A percentile compares a stretch with the other conserved stretches of the same genome.
Conservation (phyloP, 257 asterid genomes). For the Fraxinus cuspidata region DNA sequence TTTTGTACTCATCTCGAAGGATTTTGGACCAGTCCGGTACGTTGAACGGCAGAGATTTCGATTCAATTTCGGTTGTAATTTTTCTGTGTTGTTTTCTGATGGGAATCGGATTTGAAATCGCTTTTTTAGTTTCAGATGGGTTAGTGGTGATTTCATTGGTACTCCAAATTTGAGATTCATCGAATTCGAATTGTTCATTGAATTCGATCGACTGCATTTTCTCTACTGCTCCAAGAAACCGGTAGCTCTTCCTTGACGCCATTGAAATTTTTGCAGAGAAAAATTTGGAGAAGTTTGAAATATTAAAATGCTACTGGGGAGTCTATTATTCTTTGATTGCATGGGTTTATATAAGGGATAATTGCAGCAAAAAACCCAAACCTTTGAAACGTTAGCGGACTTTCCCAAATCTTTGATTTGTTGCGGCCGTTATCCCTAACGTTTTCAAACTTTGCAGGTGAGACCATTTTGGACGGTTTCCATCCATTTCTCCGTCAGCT, state of each 20-base stretch:
- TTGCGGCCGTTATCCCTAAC: too few species aligned
- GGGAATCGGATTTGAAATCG: conserved; percentile 30
- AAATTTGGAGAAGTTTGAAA: not conserved
- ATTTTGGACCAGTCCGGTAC: conserved; percentile 85
- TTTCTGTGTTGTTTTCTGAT: conserved; percentile 39
- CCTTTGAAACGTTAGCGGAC: too few species aligned
- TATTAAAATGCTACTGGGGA: not conserved
- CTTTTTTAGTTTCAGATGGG: conserved; percentile 31
- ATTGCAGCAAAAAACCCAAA: too few species aligned
- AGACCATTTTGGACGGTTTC: too few species aligned
- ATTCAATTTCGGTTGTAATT: conserved; percentile 19
- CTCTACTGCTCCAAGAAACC: conserved; percentile 39
- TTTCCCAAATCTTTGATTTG: too few species aligned
- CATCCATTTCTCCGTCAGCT: too few species aligned
- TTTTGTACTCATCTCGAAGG: conserved; percentile 51
- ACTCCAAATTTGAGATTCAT: conserved; percentile 68
- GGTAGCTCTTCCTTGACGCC: conserved; percentile 58
- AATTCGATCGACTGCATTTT: conserved; percentile 31
- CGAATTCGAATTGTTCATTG: conserved; percentile 51
- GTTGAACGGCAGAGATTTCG: conserved; percentile 68
- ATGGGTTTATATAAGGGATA: conserved; percentile 30
- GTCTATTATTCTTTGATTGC: not conserved
- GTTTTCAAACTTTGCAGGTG: too few species aligned
- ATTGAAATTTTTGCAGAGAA: conserved; percentile 23
- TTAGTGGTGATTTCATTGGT: conserved; percentile 10